Base-by-base conservation (phyloP, 805 yeast genomes). In the Metschnikowia corniflorae region DNA sequence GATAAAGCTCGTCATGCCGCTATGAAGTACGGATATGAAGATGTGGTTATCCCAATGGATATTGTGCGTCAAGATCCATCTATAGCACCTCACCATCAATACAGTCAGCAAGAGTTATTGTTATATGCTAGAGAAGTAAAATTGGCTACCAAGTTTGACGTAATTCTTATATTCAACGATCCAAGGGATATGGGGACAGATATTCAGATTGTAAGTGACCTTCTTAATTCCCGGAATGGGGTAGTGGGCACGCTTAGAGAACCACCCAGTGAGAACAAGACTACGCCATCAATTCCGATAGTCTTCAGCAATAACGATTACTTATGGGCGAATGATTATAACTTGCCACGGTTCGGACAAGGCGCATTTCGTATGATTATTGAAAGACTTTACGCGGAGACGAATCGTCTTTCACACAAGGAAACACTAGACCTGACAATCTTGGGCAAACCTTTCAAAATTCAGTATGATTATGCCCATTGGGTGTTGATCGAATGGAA, bases 111-210 rank as follows among this genome's bases (percentile, higher is more conserved):
- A 14, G 73, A 80, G 27, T 42, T 74, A 24, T 58, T 62, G 12
- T 46, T 55, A 29, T 77, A 67, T 60, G 70, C 72, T 0, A 53
- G 54, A 16, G 41, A 47, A 27, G 37, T 49, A 31, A 61, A 54
- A 40, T 43, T 44, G 38, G 35, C 39, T 48, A 61, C 59, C 41
- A 75, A 75, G 15, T 69, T 86, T 41, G 95, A 87, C 46, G 89
- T 88, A 2, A 68, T 89, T 1, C 61, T 89, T 43, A 87, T 88
- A 17, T 87, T 88, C 60, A 84, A 84, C 53, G 97, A 89, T 58
- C 88, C 96, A 4, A 68, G 95, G 41, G 96, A 88, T 56, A 73
- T 87, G 80, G 88, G 86, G 1, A 75, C 89, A 1, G 97, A 88
- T 57, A 51, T 81, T 7, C 97, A 88, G 62, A 72, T 89, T 13